Base-by-base conservation (phyloP, 257 asterid genomes). In the Solanum commersonii region DNA sequence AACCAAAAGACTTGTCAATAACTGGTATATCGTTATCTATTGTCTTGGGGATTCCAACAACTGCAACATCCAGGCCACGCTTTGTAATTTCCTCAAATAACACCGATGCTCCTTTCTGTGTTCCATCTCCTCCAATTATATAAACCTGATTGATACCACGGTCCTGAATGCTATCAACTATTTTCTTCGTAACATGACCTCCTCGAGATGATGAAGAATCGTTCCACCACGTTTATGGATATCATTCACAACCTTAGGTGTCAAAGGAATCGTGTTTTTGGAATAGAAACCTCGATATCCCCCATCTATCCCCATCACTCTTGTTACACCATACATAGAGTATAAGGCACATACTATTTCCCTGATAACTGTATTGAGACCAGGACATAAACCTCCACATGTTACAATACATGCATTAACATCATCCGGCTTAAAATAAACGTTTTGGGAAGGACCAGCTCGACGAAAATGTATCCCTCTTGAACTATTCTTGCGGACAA, bases 361-460 rank as follows among this genome's bases (percentile, higher is more conserved):
- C 88, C 99, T 92, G 88, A 60, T 23, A 60, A 60, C 68, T 60
- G 27, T 60, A 1, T 60, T 60, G 6, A 9, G 27, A 60, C 98
- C 98, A 20, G 98, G 99, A 84, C 98, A 96, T 90, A 96, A 89
- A 35, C 98, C 98, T 81, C 98, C 99, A 68, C 98, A 95, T 0
- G 98, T 96, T 74, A 96, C 98, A n/a, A 96, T 95, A 88, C 98
- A 96, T 5, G 99, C 98, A 38, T 86, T 88, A 63, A 96, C 98
- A 42, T 95, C 98, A 56, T 96, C 98, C 0, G 98, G 81, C 87
- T 93, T 91, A 37, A 95, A 96, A 90, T 92, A 95, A 81, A 96
- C 95, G 88, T 87, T 93, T 89, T 96, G 98, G 87, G 97, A 93
- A 88, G 99, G 98, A 87, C 99, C 98, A n/a, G 98, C 98, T 38